phyloP scores from a whole-genome alignment of 306 rosid genomes.

The Luffa aegyptiaca region DNA sequence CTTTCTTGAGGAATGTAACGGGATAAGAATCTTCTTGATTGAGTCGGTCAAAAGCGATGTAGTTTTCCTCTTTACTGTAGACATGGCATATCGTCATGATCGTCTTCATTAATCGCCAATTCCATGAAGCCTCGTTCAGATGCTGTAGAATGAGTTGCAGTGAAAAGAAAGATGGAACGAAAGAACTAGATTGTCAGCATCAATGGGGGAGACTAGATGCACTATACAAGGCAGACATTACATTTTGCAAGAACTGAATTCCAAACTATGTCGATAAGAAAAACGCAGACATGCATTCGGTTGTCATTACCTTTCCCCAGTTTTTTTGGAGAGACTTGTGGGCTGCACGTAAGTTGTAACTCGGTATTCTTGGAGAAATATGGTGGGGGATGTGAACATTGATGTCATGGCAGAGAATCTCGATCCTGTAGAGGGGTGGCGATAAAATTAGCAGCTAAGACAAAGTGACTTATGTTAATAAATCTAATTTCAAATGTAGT shows the following conservation, averaged over 20 bases:
- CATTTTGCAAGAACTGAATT: background rate
- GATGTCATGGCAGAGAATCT: constrained; percentile 75
- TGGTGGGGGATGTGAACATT: constrained; percentile 91
- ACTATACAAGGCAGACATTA: background rate
- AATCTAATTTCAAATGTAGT: background rate
- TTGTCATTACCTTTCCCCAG: constrained; percentile 76
- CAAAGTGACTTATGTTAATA: background rate
- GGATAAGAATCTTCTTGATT: constrained; percentile 68
- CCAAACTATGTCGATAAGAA: background rate
- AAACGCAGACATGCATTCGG: background rate
- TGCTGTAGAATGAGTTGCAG: constrained; percentile 25
- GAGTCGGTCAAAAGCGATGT: constrained; percentile 57
- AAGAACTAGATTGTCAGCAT: background rate
- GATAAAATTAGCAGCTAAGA: background rate
- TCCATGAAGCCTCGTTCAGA: constrained; percentile 85
- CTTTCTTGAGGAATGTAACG: constrained; percentile 56
- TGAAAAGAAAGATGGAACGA: background rate
- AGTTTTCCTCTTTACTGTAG: constrained; percentile 57
- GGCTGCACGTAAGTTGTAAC: constrained; percentile 79
- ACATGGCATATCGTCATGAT: constrained; percentile 91
- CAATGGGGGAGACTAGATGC: background rate
- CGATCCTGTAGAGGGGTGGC: constrained; percentile 49
- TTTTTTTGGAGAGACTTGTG: constrained; percentile 70
- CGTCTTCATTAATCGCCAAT: constrained; percentile 88
- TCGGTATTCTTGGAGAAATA: constrained; percentile 83